A percentile compares a stretch with the other conserved stretches of the same genome.
Conservation (phyloP, 2,329 filamentous ascomycete genomes). For the Aquanectria penicillioides region DNA sequence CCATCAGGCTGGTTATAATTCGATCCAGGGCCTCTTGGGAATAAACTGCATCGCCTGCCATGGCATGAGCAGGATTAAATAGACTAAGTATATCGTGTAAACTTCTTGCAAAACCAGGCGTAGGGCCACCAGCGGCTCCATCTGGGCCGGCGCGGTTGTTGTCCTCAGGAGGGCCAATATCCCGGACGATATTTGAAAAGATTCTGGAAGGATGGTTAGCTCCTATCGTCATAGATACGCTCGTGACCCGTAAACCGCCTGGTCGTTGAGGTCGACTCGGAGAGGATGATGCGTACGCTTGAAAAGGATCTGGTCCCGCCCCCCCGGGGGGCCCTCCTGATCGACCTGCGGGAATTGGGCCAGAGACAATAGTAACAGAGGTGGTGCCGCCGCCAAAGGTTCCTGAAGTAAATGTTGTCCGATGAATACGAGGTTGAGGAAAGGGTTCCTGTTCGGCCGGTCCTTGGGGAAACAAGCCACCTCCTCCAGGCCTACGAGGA, state of each 20-base stretch:
- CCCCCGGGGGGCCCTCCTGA: conserved; percentile 28
- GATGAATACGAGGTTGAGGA: conserved; percentile 46
- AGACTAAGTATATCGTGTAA: conserved; percentile 65
- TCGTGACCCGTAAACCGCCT: conserved; percentile 29
- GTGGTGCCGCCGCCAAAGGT: conserved; percentile 54
- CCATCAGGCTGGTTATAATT: conserved; percentile 89
- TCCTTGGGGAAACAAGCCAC: conserved; percentile 27
- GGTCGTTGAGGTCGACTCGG: conserved; percentile 19
- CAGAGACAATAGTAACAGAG: conserved; percentile 60
- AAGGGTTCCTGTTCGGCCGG: conserved; percentile 30
- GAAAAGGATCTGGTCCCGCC: conserved; percentile 54
- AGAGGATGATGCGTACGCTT: conserved; percentile 54
- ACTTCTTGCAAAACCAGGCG: conserved; percentile 44
- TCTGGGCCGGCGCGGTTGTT: conserved; percentile 36
- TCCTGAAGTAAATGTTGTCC: conserved; percentile 50
- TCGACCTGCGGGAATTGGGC: conserved; percentile 40
- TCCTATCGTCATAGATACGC: conserved; percentile 31
- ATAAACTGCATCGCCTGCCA: conserved; percentile 84
- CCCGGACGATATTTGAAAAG: conserved; percentile 57
- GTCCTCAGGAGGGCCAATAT: conserved; percentile 47
- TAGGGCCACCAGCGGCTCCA: conserved; percentile 23
- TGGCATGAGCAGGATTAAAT: conserved; percentile 61
- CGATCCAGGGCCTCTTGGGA: conserved; percentile 90
- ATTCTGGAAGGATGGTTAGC: conserved; percentile 54
- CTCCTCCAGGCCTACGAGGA: conserved; percentile 17